Conservation (phyloP, 805 yeast genomes). For the Sugiyamaella americana region DNA sequence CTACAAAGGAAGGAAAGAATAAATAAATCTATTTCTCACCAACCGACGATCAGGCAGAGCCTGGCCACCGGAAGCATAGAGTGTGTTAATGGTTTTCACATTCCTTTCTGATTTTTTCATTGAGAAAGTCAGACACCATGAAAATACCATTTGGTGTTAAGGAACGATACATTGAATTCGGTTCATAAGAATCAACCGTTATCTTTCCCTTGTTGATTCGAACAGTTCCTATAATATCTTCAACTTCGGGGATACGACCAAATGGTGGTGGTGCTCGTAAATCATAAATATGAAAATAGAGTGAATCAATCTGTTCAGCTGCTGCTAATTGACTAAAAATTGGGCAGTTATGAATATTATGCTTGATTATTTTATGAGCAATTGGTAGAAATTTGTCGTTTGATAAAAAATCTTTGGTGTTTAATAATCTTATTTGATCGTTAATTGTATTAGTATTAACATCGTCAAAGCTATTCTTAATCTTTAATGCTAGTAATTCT, state of each 20-base stretch:
- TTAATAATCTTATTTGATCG: neutral
- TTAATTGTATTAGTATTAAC: constrained; percentile 4
- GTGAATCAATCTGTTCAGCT: constrained; percentile 35
- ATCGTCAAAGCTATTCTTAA: neutral
- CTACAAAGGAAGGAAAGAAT: too few species aligned
- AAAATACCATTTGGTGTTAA: constrained; percentile 46
- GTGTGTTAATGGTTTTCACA: neutral
- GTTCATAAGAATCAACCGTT: constrained; percentile 48
- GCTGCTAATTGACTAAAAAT: constrained; percentile 27
- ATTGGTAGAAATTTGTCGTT: constrained; percentile 22
- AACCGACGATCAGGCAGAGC: neutral
- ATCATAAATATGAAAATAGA: constrained; percentile 67
- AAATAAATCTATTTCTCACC: too few species aligned
- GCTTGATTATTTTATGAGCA: constrained; percentile 21
- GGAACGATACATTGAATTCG: constrained; percentile 53
- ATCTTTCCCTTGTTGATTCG: constrained; percentile 56
- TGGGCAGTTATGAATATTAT: constrained; percentile 28
- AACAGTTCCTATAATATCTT: constrained; percentile 66
- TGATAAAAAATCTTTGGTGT: constrained; percentile 9
- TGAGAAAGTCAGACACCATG: constrained; percentile 46
- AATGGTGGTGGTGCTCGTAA: constrained; percentile 57
- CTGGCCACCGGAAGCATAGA: neutral
- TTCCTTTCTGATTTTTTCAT: neutral
- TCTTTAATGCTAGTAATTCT: neutral
- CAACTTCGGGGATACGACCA: constrained; percentile 64